Base-by-base conservation (phyloP, 1,284 basidiomycete genomes). In the Hymenochaete sp. region DNA sequence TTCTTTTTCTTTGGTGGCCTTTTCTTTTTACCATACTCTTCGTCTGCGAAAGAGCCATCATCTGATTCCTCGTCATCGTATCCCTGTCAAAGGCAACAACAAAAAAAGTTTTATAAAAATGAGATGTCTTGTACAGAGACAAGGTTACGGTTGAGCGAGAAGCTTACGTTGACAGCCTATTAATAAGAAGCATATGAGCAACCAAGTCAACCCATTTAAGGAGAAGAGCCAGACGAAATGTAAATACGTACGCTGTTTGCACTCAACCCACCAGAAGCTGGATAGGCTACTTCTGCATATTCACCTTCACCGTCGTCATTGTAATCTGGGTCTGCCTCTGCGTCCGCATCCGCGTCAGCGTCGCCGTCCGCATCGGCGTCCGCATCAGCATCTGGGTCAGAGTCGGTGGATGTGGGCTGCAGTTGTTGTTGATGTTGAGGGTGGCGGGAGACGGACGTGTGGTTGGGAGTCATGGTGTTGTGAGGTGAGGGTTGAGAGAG, bases 11-110 rank as follows among this genome's bases (percentile, higher is more conserved):
- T 83, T 62, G 72, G 78, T 11, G 66, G 62, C 32, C 67, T 63
- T 59, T 75, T 78, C 68, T 79, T 85, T 68, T 76, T 82, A 33
- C 54, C 75, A 59, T 82, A 82, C 59, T 81, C 79, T 57, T 82
- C 79, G 57, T 85, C 83, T 25, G 73, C 83, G 59, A 85, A 87
- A 38, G 82, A 82, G 51, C 73, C 79, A 56, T 84, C 84, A 53
- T 81, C 80, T 24, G 80, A 77, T 44, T 75, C 71, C n/a, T n/a
- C n/a, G 26, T 72, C 71, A 1, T 70, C 69, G 39, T 49, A 51
- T 18, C 53, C 53, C 53, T 53, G 38, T 13, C 19, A 32, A 42
- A 32, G n/a, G 14, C n/a, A 19, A 40, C 28, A 21, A 36, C 16
- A 11, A 21, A 29, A 28, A 27, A 44, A 35, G 22, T 31, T 19